A percentile compares a stretch with the other conserved stretches of the same genome.
phyloP scores from a whole-genome alignment of 2,329 filamentous ascomycete genomes.

The Thelonectria blattea region DNA sequence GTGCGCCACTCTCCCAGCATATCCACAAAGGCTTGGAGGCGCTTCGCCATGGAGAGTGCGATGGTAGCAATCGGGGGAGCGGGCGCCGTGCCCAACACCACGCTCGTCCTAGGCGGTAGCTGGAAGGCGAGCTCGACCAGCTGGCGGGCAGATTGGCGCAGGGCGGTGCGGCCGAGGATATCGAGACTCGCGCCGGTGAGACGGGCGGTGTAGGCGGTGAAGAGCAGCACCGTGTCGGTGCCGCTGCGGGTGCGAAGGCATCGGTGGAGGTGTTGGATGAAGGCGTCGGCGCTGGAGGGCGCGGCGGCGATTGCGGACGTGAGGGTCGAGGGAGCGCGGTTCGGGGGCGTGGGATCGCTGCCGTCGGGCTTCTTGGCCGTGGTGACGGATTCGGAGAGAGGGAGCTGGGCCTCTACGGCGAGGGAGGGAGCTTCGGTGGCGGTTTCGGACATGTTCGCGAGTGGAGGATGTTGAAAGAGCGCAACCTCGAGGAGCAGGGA shows the following conservation, averaged over 20 bases:
- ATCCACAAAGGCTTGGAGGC: conserved; percentile 66
- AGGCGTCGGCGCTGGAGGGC: conserved; percentile 51
- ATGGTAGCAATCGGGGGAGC: conserved; percentile 48
- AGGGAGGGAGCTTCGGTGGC: conserved; percentile 31
- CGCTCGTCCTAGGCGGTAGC: conserved; percentile 57
- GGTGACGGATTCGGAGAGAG: conserved; percentile 31
- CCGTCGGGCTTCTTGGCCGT: conserved; percentile 22
- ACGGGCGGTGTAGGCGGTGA: conserved; percentile 71
- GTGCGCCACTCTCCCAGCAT: conserved; percentile 75
- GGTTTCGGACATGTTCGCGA: conserved; percentile 36
- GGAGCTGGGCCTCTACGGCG: conserved; percentile 34
- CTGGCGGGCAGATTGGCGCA: conserved; percentile 58
- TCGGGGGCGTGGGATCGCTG: not conserved
- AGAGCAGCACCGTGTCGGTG: conserved; percentile 72
- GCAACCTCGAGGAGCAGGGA: conserved; percentile 28
- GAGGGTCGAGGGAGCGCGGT: conserved; percentile 2
- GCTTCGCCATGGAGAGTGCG: conserved; percentile 55
- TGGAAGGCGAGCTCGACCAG: conserved; percentile 59
- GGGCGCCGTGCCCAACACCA: conserved; percentile 50
- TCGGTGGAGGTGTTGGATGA: conserved; percentile 63
- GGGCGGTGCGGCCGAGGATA: conserved; percentile 60
- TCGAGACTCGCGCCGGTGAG: conserved; percentile 59
- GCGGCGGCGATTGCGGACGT: conserved; percentile 28
- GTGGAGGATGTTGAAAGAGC: conserved; percentile 11
- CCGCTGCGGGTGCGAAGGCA: conserved; percentile 72